These are phyloP conservation scores for Podospora comata DNA, from an alignment of 495 filamentous ascomycete genomes.

Conservation along the genomic window DNA sequence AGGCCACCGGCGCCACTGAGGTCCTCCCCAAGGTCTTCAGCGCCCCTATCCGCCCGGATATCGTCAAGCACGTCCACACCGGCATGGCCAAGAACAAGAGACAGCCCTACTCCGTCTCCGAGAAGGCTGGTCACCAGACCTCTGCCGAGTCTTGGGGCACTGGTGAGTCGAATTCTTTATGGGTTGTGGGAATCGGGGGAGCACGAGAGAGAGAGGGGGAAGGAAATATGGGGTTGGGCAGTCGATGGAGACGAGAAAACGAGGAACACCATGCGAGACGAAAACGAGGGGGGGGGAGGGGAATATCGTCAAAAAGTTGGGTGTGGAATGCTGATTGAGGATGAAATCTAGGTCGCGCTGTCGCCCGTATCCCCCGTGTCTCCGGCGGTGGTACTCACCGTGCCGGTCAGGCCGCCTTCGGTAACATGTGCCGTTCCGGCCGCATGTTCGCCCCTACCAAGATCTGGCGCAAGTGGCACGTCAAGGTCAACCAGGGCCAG, in stretches of 20 bases:
- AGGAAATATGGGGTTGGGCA: neutral
- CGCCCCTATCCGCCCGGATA: conserved; percentile 95
- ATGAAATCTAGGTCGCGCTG: conserved; percentile 74
- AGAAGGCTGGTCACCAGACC: conserved; percentile 99
- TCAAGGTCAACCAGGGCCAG: conserved; percentile 98
- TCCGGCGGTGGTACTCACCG: conserved; percentile 99
- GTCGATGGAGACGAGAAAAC: conserved; percentile 12
- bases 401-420: conserved; percentile 98
- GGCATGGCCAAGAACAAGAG: conserved; percentile 99
- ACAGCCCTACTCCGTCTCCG: conserved; percentile 98
- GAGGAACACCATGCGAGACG: neutral
- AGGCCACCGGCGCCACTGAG: conserved; percentile 78
- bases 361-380: conserved; percentile 99
- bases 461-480: conserved; percentile 99
- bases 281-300: conserved; percentile 20
- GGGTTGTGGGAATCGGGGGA: conserved; percentile 8
- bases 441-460: conserved; percentile 99
- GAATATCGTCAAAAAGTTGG: conserved; percentile 12
- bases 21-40: conserved; percentile 93
- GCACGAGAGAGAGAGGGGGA: conserved; percentile 4
- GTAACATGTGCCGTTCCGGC: conserved; percentile 99
- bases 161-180: conserved; percentile 62
- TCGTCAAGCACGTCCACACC: conserved; percentile 97
- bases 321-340: conserved; percentile 7
- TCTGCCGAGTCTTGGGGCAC: conserved; percentile 99